Base-by-base conservation (phyloP, 805 yeast genomes). In the Zygoascus ofunaensis region DNA sequence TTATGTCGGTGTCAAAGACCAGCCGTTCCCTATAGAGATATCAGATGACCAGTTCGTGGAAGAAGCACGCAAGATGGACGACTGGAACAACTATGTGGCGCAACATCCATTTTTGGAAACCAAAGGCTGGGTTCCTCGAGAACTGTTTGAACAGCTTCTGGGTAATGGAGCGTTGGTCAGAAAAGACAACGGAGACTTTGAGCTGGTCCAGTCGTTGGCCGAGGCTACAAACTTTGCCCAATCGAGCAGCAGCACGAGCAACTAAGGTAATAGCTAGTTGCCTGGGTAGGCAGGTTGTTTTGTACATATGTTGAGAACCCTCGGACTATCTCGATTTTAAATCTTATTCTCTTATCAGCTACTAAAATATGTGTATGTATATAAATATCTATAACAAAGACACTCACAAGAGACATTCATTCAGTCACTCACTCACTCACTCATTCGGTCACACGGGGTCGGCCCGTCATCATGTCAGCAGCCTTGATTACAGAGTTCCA, bases 111-210 rank as follows among this genome's bases (percentile, higher is more conserved):
- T 87, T 63, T 81, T 85, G 24, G 90, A 90, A 39, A 83, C 96
- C 20, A 82, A 84, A 44, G 96, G 96, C 4, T 90, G 97, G 95
- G 75, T 92, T 46, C 96, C 97, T 15, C 95, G 87, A 59, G 95
- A 87, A 59, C 78, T 87, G 82, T 89, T 90, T 58, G 81, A 77
- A 28, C 74, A 75, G 40, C 70, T 86, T 55, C 63, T 78, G 34
- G 76, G 77, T 18, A 79, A 79, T 49, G 92, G 90, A 0, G 70
- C 81, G 45, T 69, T 90, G 45, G 77, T 75, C 43, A 73, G 78
- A 49, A 72, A 72, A 17, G 76, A 73, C 18, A 76, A 77, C 24
- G 83, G 82, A 26, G 72, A 77, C 52, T 79, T 75, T 58, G 58
- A 52, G 39, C 48, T 61, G 34, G 51, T 55, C 10, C 38, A 49